Evolutionary conservation across 2,329 filamentous ascomycete species (phyloP), one percentile per base, ranked within the genome.

Genomic region (Beauveria rudraprayagi): DNA sequence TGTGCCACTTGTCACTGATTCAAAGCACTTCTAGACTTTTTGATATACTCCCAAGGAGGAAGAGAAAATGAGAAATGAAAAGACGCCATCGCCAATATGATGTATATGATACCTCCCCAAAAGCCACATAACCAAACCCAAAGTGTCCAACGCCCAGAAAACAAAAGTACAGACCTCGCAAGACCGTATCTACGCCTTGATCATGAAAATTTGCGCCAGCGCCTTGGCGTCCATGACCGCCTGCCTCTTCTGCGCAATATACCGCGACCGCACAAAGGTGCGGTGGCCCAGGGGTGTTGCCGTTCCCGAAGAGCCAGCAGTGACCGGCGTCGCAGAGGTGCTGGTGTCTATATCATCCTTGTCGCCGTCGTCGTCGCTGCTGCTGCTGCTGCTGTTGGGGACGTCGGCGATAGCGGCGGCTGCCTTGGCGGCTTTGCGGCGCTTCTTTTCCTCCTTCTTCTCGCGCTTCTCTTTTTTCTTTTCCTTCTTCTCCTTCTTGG

Each of bases 241-340:
- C 77, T 88, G 84, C 68, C 86, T 87, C 79, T 97, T 97, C 68
- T 94, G 90, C 61, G 88, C 88, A 69, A 97, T 96, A 73, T 92
- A 91, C 63, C 91, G 83, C 66, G 90, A 86, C 65, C 93, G 81
- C 52, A 92, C 85, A 60, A 89, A 83, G 71, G 92, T 90, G 65
- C 91, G 83, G 54, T 82, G 85, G 9, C 74, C 75, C 63, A 72
- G 76, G 62, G 79, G 78, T 34, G 76, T 80, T 30, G 78, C 78
- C 51, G 74, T 77, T 58, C 75, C 76, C 53, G 77, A 76, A 5
- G 44, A 46, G n/a, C 16, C 75, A 5, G 40, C n/a, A 1, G 70
- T 71, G 1, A 70, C 71, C 7, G 76, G 74, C 22, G 72, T 75
- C 26, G 40, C 37, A 14, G 76, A 73, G 8, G 69, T 68, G 68